These are phyloP conservation scores for Boletellus ananas DNA, from an alignment of 768 basidiomycete genomes.

Conservation along the genomic window DNA sequence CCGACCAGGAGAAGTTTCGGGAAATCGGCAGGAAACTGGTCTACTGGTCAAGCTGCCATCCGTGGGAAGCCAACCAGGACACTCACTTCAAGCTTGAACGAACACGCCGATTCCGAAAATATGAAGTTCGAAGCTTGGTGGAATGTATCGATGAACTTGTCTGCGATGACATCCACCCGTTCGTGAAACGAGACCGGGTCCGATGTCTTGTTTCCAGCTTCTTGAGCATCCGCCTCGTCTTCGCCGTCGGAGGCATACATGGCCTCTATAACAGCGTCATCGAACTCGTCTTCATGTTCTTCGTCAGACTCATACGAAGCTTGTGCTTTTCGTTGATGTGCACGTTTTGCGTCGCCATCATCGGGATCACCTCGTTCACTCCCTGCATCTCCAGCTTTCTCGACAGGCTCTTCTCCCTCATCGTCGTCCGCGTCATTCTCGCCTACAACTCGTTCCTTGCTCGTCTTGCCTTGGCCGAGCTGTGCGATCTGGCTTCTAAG, in stretches of 20 bases:
- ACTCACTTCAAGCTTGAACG: constrained; percentile 81
- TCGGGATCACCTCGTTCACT: constrained; percentile 83
- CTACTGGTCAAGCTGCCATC: not conserved
- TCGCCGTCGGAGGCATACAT: constrained; percentile 49
- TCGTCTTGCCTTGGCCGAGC: constrained; percentile 74
- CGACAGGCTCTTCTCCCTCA: constrained; percentile 43
- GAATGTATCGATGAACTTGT: constrained; percentile 54
- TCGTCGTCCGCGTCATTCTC: constrained; percentile 50
- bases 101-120: constrained; percentile 64
- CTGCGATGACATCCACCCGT: constrained; percentile 42
- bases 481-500: constrained; percentile 74
- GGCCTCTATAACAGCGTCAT: constrained; percentile 59
- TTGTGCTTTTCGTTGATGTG: constrained; percentile 67
- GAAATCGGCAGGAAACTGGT: constrained; percentile 81
- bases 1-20: constrained; percentile 94
- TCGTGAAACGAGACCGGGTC: constrained; percentile 35
- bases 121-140: constrained; percentile 68
- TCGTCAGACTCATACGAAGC: constrained; percentile 66
- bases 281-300: constrained; percentile 43
- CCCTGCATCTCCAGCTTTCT: constrained; percentile 56
- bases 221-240: constrained; percentile 35
- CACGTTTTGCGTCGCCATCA: constrained; percentile 72
- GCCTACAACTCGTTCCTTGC: constrained; percentile 38
- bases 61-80: not conserved
- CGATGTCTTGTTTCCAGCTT: constrained; percentile 19